These are phyloP conservation scores for Entelexis sorbosivorans DNA, from an alignment of 1,139 yeast genomes.

Conservation along the genomic window DNA sequence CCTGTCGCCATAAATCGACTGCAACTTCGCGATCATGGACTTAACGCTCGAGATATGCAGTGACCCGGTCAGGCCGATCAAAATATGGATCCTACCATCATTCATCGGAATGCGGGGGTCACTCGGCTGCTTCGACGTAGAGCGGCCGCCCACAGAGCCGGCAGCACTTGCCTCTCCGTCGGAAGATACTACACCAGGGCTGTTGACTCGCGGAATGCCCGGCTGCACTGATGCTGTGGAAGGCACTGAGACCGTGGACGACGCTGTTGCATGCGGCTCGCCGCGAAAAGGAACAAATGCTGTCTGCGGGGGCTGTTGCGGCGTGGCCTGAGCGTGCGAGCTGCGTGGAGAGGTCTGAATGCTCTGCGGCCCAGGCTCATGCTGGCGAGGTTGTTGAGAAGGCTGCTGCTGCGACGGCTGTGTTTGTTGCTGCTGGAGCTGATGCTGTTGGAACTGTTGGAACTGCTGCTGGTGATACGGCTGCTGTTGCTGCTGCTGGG, in stretches of 20 bases:
- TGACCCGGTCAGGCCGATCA: constrained; percentile 87
- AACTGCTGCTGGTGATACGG: no score
- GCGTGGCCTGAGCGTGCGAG: neutral
- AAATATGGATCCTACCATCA: constrained; percentile 79
- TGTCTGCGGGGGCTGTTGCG: neutral
- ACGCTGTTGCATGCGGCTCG: neutral
- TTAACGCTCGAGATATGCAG: constrained; percentile 67
- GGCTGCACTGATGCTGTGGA: neutral
- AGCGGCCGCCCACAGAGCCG: constrained; percentile 13
- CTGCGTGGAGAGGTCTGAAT: neutral
- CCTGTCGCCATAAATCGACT: constrained; percentile 68
- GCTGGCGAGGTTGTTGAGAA: no score
- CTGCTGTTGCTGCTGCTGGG: neutral
- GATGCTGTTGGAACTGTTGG: no score
- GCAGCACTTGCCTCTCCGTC: constrained; percentile 3
- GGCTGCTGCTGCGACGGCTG: no score
- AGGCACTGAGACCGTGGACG: neutral
- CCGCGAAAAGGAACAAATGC: neutral
- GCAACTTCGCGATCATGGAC: constrained; percentile 60
- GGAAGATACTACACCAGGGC: neutral
- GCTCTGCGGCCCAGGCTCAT: neutral
- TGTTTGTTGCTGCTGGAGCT: neutral
- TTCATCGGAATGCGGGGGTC: constrained; percentile 81
- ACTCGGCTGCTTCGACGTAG: constrained; percentile 21
- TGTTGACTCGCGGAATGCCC: neutral